Conservation (phyloP, 768 basidiomycete genomes). For the Porphyrellus cyaneotinctus region DNA sequence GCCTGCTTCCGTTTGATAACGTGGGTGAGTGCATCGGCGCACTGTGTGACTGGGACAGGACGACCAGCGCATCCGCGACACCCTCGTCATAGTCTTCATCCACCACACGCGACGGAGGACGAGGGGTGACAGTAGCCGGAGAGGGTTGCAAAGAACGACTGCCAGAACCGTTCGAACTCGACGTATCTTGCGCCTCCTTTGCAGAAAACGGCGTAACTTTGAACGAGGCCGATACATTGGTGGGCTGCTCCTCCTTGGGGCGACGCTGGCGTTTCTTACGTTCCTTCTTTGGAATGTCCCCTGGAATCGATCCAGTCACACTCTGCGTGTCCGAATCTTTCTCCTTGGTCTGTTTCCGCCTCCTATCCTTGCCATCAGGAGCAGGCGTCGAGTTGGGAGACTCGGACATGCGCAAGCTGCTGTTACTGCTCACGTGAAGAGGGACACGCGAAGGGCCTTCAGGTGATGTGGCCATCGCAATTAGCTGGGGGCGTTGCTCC, state of each 20-base stretch:
- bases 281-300: slow-evolving; percentile 54
- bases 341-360: slow-evolving; percentile 45
- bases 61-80: slow-evolving; percentile 81
- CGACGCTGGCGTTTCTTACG: slow-evolving; percentile 46
- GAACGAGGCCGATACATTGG: slow-evolving; percentile 32
- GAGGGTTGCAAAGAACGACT: slow-evolving; percentile 67
- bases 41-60: slow-evolving; percentile 45
- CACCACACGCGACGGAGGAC: slow-evolving; percentile 62
- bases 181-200: slow-evolving; percentile 54
- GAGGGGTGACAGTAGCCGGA: slow-evolving; percentile 57
- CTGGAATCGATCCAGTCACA: slow-evolving; percentile 25
- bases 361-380: slow-evolving; percentile 45
- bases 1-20: slow-evolving; percentile 54
- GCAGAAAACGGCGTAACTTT: slow-evolving; percentile 33
- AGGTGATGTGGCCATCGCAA: slow-evolving; percentile 45
- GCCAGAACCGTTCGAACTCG: slow-evolving; percentile 62
- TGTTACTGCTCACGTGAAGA: slow-evolving; percentile 27
- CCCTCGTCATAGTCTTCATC: slow-evolving; percentile 96
- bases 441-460: slow-evolving; percentile 35
- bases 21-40: slow-evolving; percentile 48
- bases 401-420: slow-evolving; percentile 49
- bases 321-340: slow-evolving; percentile 41
- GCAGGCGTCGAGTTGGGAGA: slow-evolving; percentile 48
- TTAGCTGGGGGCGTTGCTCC: slow-evolving; percentile 34
- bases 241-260: slow-evolving; percentile 42